Evolutionary conservation across 768 basidiomycete genomes (phyloP).

Genomic region (Sarcomyxa edulis): DNA sequence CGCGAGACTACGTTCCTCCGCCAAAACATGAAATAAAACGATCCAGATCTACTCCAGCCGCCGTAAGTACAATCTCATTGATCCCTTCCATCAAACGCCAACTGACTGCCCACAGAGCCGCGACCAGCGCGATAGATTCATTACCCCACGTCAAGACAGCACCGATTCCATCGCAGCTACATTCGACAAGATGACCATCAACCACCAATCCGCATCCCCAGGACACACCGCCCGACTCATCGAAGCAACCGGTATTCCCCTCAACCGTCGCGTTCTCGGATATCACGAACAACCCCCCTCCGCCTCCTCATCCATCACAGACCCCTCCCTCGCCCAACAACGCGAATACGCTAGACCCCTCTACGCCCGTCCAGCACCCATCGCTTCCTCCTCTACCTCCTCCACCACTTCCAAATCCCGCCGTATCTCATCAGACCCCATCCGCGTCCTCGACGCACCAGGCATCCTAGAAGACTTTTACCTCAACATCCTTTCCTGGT

Average conservation of each 20-base stretch:
- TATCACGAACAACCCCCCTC: slow-evolving; percentile 85
- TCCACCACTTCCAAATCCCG: slow-evolving; percentile 66
- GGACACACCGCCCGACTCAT: slow-evolving; percentile 76
- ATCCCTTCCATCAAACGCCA: slow-evolving; percentile 1
- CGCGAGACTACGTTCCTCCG: slow-evolving; percentile 71
- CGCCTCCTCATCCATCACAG: slow-evolving; percentile 65
- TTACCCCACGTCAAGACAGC: slow-evolving; percentile 52
- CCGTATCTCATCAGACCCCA: slow-evolving; percentile 80
- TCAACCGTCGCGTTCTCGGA: slow-evolving; percentile 79
- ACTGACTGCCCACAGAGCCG: slow-evolving; percentile 36
- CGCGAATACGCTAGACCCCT: slow-evolving; percentile 74
- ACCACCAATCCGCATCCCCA: slow-evolving; percentile 57
- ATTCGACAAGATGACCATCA: slow-evolving; percentile 58
- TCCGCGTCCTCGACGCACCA: slow-evolving; percentile 93
- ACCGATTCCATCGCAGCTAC: slow-evolving; percentile 55
- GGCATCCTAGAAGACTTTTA: slow-evolving; percentile 96
- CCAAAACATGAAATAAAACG: slow-evolving; percentile 60
- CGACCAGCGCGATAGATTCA: slow-evolving; percentile 63
- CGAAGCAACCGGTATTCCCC: slow-evolving; percentile 67
- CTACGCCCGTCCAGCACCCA: slow-evolving; percentile 60
- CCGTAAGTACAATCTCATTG: slow-evolving; percentile 25
- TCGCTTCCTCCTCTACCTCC: slow-evolving; percentile 56
- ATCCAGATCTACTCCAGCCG: slow-evolving; percentile 69
- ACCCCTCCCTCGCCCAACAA: slow-evolving; percentile 69
- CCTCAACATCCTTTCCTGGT: slow-evolving; percentile 91